A percentile compares a stretch with the other conserved stretches of the same genome.
Evolutionary conservation across 257 asterid species (phyloP).

Genomic region (Capsicum baccatum): DNA sequence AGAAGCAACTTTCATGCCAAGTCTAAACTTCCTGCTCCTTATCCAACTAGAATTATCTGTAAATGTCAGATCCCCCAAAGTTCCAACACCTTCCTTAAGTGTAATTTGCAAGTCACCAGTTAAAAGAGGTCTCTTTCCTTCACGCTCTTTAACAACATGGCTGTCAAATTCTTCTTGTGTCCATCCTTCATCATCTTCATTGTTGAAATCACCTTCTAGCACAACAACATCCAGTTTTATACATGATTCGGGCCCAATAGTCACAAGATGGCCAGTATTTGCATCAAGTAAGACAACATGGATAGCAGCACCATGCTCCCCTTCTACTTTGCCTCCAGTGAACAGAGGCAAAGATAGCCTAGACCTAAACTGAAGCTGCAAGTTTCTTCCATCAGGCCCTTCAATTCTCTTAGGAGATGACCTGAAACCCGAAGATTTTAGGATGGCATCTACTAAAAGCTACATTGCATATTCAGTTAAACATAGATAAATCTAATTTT

Average conservation of each 20-base stretch:
- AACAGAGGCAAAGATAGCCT: conserved; percentile 92
- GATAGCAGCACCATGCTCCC: conserved; percentile 94
- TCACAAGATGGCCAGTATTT: conserved; percentile 73
- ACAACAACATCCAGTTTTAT: conserved; percentile 85
- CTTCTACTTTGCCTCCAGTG: conserved; percentile 97
- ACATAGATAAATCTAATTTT: background rate
- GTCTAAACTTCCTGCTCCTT: conserved; percentile 94
- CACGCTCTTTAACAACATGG: conserved; percentile 94
- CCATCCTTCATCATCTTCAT: conserved; percentile 86
- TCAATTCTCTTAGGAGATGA: conserved; percentile 87
- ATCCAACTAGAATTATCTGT: conserved; percentile 99
- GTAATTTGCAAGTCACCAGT: conserved; percentile 85
- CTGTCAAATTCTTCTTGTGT: conserved; percentile 88
- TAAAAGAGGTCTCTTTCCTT: conserved; percentile 93
- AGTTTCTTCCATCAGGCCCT: conserved; percentile 90
- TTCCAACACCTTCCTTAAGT: conserved; percentile 98
- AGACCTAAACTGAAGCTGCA: conserved; percentile 85
- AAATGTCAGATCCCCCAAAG: conserved; percentile 89
- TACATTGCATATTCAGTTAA: background rate
- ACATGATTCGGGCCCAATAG: conserved; percentile 86
- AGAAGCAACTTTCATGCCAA: conserved; percentile 88
- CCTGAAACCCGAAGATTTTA: conserved; percentile 57
- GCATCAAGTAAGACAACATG: conserved; percentile 80
- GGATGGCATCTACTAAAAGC: conserved; percentile 24
- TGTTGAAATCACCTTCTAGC: conserved; percentile 95